Evolutionary conservation across 306 rosid species (phyloP).

Genomic region (Trifolium fragiferum): DNA sequence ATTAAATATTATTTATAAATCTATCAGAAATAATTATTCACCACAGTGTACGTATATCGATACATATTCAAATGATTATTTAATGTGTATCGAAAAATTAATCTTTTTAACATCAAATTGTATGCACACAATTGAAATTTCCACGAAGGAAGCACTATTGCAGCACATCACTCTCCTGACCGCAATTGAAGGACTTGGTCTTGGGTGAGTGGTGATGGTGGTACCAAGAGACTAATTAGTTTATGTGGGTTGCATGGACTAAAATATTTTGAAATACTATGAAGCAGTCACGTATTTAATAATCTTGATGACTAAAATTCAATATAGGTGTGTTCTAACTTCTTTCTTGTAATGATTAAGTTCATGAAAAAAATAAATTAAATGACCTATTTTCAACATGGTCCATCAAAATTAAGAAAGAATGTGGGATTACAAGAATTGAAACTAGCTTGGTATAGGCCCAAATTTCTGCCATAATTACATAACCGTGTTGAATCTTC

Average conservation of each 20-base stretch:
- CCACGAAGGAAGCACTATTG: constrained; percentile 30
- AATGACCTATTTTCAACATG: constrained; percentile 24
- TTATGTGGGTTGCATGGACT: constrained; percentile 31
- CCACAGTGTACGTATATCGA: too few species aligned
- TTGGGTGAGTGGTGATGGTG: constrained; percentile 34
- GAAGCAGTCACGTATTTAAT: constrained; percentile 8
- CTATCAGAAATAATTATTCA: too few species aligned
- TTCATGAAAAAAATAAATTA: not conserved
- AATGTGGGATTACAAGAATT: constrained; percentile 30
- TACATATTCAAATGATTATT: too few species aligned
- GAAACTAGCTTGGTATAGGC: not conserved
- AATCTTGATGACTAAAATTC: constrained; percentile 31
- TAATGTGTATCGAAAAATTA: too few species aligned
- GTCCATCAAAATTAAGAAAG: constrained; percentile 19
- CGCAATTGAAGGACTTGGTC: constrained; percentile 49
- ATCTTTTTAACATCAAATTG: not conserved
- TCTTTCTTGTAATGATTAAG: constrained; percentile 44
- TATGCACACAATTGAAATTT: constrained; percentile 24
- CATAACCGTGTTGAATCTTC: constrained; percentile 29
- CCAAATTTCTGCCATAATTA: constrained; percentile 9
- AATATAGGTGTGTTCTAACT: constrained; percentile 41
- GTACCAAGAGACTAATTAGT: constrained; percentile 33
- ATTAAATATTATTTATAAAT: too few species aligned
- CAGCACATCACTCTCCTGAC: constrained; percentile 27
- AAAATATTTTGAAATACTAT: constrained; percentile 25